Base-by-base conservation (phyloP, 108 stramenopile species). In the Cylindrotheca fusiformis region DNA sequence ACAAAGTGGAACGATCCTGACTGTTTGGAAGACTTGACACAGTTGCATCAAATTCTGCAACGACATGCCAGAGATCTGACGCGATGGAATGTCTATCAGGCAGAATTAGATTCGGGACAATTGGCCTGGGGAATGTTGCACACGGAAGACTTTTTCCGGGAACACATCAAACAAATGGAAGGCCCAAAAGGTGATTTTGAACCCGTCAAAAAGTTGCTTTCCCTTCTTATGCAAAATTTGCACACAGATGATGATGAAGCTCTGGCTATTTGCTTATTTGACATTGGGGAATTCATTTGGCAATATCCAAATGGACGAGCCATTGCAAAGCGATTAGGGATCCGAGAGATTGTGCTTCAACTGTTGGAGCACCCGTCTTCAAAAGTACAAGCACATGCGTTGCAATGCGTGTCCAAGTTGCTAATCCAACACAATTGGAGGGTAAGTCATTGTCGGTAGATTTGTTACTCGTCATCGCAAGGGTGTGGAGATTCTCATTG, bases 381-480 rank as follows among this genome's bases (percentile, higher is more conserved):
- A 17, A 91, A 94, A 52, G 72, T 98, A 19, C 93, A 91, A 62
- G 75, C 85, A 50, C 91, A 97, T 46, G 97, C 96, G 22, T 69
- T 98, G 30, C 80, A 81, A 36, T 94, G 93, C 52, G 76, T 96
- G 23, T 93, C 91, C n/a, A 98, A 98, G 78, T 73, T 98, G 78
- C 81, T 93, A 41, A 41, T 41, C 14, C 36, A 41, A 14, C 36
- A 41, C 36, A 41, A 41, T 41, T 41, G 36, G 36, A 41, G 36
- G 36, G 6, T 14, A 41, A 41, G n/a, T n/a, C n/a, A n/a, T n/a
- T n/a, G n/a, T n/a, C n/a, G n/a, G n/a, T n/a, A n/a, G n/a, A n/a
- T n/a, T n/a, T n/a, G n/a, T n/a, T n/a, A n/a, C n/a, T n/a, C n/a
- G n/a, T n/a, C n/a, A n/a, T n/a, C n/a, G n/a, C n/a, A n/a, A n/a